Percentiles rank a stretch among this genome's conserved stretches.
Evolutionary conservation across 345 rosid species (phyloP).

Genomic region (Euclidium syriacum): DNA sequence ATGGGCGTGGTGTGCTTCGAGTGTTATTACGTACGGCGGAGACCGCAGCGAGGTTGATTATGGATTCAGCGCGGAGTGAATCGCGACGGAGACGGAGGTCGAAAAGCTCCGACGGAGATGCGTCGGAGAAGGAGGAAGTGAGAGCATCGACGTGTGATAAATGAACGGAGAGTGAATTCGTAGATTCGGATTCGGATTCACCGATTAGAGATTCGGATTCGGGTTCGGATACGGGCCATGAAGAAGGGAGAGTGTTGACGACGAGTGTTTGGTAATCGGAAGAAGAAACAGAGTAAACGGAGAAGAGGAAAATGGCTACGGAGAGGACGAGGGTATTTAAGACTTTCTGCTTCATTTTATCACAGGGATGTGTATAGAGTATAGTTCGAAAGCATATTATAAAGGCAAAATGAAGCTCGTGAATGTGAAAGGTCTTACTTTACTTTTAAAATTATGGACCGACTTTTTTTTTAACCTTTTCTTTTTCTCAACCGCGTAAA

Average conservation of each 20-base stretch:
- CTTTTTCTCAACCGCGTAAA: not conserved
- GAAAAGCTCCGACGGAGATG: slow-evolving; percentile 54
- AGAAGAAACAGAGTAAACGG: slow-evolving; percentile 23
- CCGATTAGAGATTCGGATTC: slow-evolving; percentile 17
- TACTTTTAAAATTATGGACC: slow-evolving; percentile 4
- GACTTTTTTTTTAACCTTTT: not conserved
- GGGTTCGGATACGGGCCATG: slow-evolving; percentile 37
- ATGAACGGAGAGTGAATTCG: slow-evolving; percentile 35
- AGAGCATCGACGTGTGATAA: slow-evolving; percentile 72
- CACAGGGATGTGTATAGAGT: slow-evolving; percentile 10
- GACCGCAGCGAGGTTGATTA: slow-evolving; percentile 37
- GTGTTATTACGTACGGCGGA: slow-evolving; percentile 4
- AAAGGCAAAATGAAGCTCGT: slow-evolving; percentile 17
- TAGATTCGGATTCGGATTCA: slow-evolving; percentile 4
- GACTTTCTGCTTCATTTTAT: slow-evolving; percentile 38
- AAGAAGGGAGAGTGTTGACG: slow-evolving; percentile 42
- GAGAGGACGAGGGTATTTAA: slow-evolving; percentile 29
- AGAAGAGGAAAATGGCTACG: slow-evolving; percentile 24
- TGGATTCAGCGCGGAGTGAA: slow-evolving; percentile 44
- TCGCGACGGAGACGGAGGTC: slow-evolving; percentile 64
- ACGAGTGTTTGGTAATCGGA: slow-evolving; percentile 39
- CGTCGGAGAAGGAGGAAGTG: slow-evolving; percentile 33
- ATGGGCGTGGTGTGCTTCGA: slow-evolving; percentile 17
- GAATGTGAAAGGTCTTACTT: slow-evolving; percentile 21
- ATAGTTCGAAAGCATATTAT: not conserved